phyloP scores from a whole-genome alignment of 2,329 filamentous ascomycete species.

The Tolypocladium ophioglossoides region DNA sequence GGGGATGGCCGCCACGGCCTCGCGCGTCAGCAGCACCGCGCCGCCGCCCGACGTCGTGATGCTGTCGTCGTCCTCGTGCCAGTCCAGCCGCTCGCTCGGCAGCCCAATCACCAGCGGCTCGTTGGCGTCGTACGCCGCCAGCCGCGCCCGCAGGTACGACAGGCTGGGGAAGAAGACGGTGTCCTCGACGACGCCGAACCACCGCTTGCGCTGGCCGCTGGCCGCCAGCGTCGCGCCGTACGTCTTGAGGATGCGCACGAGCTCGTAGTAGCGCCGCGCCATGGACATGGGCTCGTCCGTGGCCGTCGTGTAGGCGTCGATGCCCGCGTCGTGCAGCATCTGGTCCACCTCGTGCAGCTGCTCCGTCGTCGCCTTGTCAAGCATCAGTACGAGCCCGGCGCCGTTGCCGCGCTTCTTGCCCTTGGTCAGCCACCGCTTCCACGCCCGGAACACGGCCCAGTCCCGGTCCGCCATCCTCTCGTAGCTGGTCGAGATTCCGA shows the following conservation, averaged over 20 bases:
- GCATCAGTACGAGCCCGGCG: conserved; percentile 28
- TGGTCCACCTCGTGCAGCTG: conserved; percentile 21
- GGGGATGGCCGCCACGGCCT: conserved; percentile 22
- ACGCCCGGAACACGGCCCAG: conserved; percentile 28
- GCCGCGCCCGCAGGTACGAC: conserved; percentile 23
- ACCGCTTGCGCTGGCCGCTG: conserved; percentile 26
- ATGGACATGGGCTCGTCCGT: conserved; percentile 20
- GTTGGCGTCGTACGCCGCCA: conserved; percentile 22
- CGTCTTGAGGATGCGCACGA: conserved; percentile 22
- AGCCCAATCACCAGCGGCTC: conserved; percentile 29
- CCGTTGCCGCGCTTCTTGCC: conserved; percentile 29
- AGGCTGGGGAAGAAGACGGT: conserved; percentile 35
- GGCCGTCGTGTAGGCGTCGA: conserved; percentile 26
- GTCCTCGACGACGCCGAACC: conserved; percentile 34
- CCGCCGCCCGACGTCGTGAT: conserved; percentile 33
- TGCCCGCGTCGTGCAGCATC: conserved; percentile 23
- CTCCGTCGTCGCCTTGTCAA: conserved; percentile 25
- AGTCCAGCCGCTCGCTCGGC: conserved; percentile 32
- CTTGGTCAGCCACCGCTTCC: conserved; percentile 35
- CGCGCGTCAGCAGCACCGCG: conserved; percentile 28
- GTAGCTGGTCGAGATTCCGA: conserved; percentile 33
- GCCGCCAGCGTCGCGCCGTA: conserved; percentile 22
- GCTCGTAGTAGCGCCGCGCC: conserved; percentile 25
- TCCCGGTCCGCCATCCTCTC: conserved; percentile 26
- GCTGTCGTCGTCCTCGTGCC: conserved; percentile 24